Evolutionary conservation across 225 moss, liverwort and hornwort genomes (phyloP), one percentile per base, ranked within the genome.

Genomic region (Rhytidiadelphus loreus): DNA sequence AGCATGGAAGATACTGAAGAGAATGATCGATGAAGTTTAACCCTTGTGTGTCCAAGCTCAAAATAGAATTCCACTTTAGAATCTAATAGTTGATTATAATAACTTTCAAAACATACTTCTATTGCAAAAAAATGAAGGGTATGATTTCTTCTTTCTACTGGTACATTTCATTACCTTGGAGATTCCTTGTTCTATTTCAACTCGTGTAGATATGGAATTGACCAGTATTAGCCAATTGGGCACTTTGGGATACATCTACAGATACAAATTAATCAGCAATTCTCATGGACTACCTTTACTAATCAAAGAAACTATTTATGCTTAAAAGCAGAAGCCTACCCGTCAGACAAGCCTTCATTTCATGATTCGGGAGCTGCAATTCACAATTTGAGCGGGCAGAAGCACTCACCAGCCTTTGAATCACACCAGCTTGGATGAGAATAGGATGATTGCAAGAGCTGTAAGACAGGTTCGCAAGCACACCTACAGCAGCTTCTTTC

Each of bases 401-500:
- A 56, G 57, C 52, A 91, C 93, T 92, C 86, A 95, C 97, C 91
- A 98, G 89, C 71, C 88, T 95, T 77, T 96, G 91, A 80, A 96
- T 91, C 68, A 94, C 91, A 82, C 96, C 95, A 81, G 91, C 95
- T 85, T 95, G 68, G n/a, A 85, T 90, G 77, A 98, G 96, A 79
- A 89, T 78, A 37, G 90, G 82, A 82, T 95, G 96, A 88, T 91
- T 94, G 70, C 60, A 72, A 43, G 92, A 87, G 86, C 95, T 96
- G 87, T 89, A 90, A 59, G 94, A 90, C 85, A 96, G 84, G 80
- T 95, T 96, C 77, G 96, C 92, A 78, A 98, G 91, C 86, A 98
- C 93, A 71, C 96, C 96, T 52, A 96, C 94, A 91, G 96, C 95
- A 82, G 98, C 95, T 91, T 98, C 98, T 89, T 92, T 92, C 71